Base-by-base conservation (phyloP, 2,329 filamentous ascomycete species). In the Colletotrichum sansevieriae region DNA sequence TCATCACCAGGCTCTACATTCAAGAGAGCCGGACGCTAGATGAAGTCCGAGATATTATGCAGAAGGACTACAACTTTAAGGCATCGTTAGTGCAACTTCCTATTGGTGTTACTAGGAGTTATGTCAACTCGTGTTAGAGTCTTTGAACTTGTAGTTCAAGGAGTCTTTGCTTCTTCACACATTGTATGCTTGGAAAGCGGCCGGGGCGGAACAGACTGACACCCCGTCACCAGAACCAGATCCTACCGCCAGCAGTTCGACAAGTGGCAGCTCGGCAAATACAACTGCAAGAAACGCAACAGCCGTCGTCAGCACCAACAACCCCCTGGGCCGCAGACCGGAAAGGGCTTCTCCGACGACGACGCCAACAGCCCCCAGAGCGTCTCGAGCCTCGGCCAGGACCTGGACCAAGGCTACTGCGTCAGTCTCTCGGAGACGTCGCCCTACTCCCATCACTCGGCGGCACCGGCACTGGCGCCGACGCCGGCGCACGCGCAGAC, bases 231-330 rank as follows among this genome's bases (percentile, higher is more conserved):
- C 20, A 78, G 77, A 15, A 79, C 77, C n/a, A 82, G 84, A 59
- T 83, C 84, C 3, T 87, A 85, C 71, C 78, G 83, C 20, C 82
- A 83, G n/a, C 78, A 82, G 43, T 80, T 87, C 69, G 78, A 82
- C 25, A 78, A 75, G 66, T 86, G 84, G 84, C 72, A 76, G 4
- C 71, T 84, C 47, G 74, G 76, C 72, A 87, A 87, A 73, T 86
- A 87, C 74, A 83, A 81, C 61, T 79, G 80, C 73, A 81, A 76
- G 70, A 77, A 76, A 57, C 75, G 76, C 74, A 79, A 78, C 57
- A 74, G 73, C 47, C 80, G 69, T 68, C 66, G 66, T 22, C 62
- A 41, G 49, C 41, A 52, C 33, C 65, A 47, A 43, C 52, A 62
- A 37, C 25, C 20, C 2, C 18, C 12, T 12, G 46, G 46, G 25